These are phyloP conservation scores for Rhododendron williamsianum DNA, from an alignment of 148 eudicot genomes.

Conservation along the genomic window DNA sequence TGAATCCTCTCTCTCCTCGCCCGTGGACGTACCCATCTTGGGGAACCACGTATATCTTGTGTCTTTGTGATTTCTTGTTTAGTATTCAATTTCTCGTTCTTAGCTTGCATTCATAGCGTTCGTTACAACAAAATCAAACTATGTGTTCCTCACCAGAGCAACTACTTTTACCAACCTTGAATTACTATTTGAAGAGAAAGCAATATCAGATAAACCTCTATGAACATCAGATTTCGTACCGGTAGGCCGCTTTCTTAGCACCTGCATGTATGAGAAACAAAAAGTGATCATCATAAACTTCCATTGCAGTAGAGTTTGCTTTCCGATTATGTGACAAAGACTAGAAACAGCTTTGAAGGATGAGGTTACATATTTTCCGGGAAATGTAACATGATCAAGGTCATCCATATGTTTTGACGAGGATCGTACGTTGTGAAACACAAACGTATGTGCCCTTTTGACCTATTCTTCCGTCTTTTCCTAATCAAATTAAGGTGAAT, in stretches of 20 bases:
- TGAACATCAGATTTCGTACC: constrained; percentile 41
- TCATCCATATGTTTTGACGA: neutral
- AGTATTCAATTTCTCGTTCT: no score
- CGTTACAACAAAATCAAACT: no score
- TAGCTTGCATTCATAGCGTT: no score
- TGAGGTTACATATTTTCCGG: neutral
- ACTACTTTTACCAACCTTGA: constrained; percentile 49
- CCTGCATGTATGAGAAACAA: constrained; percentile 36
- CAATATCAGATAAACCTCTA: constrained; percentile 72
- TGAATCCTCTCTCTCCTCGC: no score
- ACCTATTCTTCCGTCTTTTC: neutral
- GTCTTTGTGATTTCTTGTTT: no score
- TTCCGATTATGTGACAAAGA: neutral
- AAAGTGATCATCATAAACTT: neutral
- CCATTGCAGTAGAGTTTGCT: neutral
- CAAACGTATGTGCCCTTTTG: neutral
- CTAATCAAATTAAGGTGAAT: neutral
- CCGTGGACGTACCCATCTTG: no score
- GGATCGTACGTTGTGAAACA: neutral
- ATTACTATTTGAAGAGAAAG: constrained; percentile 51
- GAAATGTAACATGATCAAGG: neutral
- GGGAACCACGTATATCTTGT: no score
- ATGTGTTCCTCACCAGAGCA: neutral
- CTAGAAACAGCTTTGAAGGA: neutral
- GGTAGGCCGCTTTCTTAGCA: constrained; percentile 54